Evolutionary conservation across 2,329 filamentous ascomycete genomes (phyloP), one percentile per base, ranked within the genome.

Genomic region (Falciphora oryzae): DNA sequence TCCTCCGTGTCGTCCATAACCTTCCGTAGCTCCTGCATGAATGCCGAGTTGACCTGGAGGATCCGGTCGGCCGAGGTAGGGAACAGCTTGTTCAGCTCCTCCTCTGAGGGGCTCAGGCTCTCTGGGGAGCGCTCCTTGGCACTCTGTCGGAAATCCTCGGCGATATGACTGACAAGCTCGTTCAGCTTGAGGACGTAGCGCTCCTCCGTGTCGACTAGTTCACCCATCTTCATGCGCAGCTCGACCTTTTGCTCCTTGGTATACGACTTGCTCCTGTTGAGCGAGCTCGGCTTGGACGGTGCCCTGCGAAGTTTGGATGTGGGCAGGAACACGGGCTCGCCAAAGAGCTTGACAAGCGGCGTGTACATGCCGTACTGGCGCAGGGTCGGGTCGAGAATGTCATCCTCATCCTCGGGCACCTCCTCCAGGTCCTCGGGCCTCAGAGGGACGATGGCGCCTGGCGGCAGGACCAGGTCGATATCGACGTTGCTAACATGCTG

Each of bases 131-230:
- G 84, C 35, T 78, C 79, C 70, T 83, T 86, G 4, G 89, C 89
- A 67, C 87, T 89, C 62, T 88, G 80, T 38, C 91, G 87, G 71
- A 96, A 93, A 67, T 96, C 91, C 64, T 87, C 85, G 31, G 92
- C 92, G 35, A 97, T 87, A 66, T 89, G 86, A 67, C 90, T 87
- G 57, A 97, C 90, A 66, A 99, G 78, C 69, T 95, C 91, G 67
- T 91, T 86, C 65, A 99, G 78, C 75, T 98, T 97, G 70, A 85
- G 83, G 57, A 99, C 92, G 76, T 98, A 99, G 75, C 92, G 89
- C 73, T 95, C 92, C 75, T 99, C 95, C 0, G 95, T 99, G 71
- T 96, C 91, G 44, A 97, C 86, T 66, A 98, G 79, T 75, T 99
- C 95, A 66, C 86, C 88, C 82, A 99, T 88, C 75, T 97, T 94